A percentile compares a stretch with the other conserved stretches of the same genome.
These are phyloP conservation scores for Cercophora newfieldiana DNA, from an alignment of 495 filamentous ascomycete genomes.

Conservation along the genomic window DNA sequence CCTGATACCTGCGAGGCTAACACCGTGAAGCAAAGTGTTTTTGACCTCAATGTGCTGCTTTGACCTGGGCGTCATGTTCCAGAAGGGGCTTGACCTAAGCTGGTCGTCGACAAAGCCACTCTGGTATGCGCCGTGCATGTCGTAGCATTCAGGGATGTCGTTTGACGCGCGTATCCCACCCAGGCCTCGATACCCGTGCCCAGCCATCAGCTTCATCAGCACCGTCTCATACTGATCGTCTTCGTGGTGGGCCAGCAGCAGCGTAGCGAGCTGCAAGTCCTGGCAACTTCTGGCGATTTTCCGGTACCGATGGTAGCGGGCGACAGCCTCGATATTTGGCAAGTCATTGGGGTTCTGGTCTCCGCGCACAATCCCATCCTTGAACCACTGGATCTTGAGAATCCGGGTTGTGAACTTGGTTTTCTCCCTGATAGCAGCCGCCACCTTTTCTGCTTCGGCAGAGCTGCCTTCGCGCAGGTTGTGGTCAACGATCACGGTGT, in stretches of 20 bases:
- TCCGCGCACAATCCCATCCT: conserved; percentile 11
- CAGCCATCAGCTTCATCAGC: conserved; percentile 66
- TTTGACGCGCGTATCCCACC: conserved; percentile 63
- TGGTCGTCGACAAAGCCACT: conserved; percentile 60
- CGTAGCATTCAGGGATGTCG: conserved; percentile 80
- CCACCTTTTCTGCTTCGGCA: conserved; percentile 65
- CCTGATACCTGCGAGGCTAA: conserved; percentile 20
- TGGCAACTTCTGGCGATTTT: conserved; percentile 63
- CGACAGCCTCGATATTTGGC: conserved; percentile 73
- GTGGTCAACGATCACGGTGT: conserved; percentile 79
- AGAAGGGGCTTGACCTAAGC: conserved; percentile 23
- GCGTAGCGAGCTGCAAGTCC: conserved; percentile 44
- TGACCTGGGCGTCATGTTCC: conserved; percentile 25
- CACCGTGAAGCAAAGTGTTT: conserved; percentile 21
- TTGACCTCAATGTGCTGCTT: conserved; percentile 22
- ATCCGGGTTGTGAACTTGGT: conserved; percentile 29
- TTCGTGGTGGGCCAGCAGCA: conserved; percentile 80
- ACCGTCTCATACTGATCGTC: conserved; percentile 89
- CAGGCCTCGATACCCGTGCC: conserved; percentile 64
- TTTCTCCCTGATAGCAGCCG: conserved; percentile 44
- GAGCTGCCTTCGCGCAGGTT: conserved; percentile 65
- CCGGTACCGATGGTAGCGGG: conserved; percentile 73
- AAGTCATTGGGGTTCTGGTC: conserved; percentile 42
- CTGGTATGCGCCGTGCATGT: conserved; percentile 66
- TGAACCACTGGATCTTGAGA: conserved; percentile 41